These are phyloP conservation scores for Penicillium sp. DNA, from an alignment of 2,329 filamentous ascomycete species.

Conservation along the genomic window DNA sequence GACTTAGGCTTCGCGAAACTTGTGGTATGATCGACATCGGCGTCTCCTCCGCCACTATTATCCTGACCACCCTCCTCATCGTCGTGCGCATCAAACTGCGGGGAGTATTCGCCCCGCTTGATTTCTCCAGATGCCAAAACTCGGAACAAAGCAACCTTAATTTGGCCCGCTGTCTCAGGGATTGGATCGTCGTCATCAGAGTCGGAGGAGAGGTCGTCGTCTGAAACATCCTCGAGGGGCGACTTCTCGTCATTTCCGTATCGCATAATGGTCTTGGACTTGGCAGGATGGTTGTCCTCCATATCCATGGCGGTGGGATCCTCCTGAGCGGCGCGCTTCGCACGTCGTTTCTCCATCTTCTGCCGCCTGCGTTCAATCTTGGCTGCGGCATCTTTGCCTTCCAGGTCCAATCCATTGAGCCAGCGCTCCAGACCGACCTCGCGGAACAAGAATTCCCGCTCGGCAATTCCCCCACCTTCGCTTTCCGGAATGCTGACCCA, in stretches of 20 bases:
- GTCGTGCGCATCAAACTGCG: slow-evolving; percentile 93
- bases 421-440: slow-evolving; percentile 93
- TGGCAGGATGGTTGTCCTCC: slow-evolving; percentile 28
- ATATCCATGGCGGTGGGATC: slow-evolving; percentile 44
- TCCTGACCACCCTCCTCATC: slow-evolving; percentile 67
- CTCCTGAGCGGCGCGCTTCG: slow-evolving; percentile 58
- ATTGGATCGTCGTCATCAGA: slow-evolving; percentile 70
- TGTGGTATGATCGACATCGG: slow-evolving; percentile 89
- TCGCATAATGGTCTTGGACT: slow-evolving; percentile 55
- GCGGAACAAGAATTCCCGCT: slow-evolving; percentile 92
- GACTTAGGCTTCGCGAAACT: slow-evolving; percentile 96
- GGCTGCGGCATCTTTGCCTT: slow-evolving; percentile 81
- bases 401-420: slow-evolving; percentile 91
- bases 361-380: slow-evolving; percentile 58
- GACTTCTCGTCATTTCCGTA: slow-evolving; percentile 70
- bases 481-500: slow-evolving; percentile 91
- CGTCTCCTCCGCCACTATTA: slow-evolving; percentile 57
- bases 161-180: slow-evolving; percentile 90
- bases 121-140: slow-evolving; percentile 94
- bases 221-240: slow-evolving; percentile 63
- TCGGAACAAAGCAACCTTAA: slow-evolving; percentile 93
- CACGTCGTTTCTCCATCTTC: slow-evolving; percentile 72
- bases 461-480: slow-evolving; percentile 86
- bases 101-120: slow-evolving; percentile 94
- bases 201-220: slow-evolving; percentile 61